These are phyloP conservation scores for Paulownia fortunei DNA, from an alignment of 257 asterid species.

Conservation along the genomic window DNA sequence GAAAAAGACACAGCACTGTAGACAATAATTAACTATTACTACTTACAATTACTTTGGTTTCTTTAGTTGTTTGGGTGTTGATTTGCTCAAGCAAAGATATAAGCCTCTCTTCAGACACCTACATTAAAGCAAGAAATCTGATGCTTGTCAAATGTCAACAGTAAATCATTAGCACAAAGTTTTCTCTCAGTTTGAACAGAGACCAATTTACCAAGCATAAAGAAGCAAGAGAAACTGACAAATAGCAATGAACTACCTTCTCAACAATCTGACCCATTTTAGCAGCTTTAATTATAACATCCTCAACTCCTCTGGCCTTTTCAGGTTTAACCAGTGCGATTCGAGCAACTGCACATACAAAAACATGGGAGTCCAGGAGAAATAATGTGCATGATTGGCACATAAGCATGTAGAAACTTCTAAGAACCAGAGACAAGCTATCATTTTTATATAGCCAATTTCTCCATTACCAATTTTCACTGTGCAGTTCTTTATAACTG, in stretches of 20 bases:
- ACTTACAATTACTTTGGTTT: slow-evolving; percentile 97
- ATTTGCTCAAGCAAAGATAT: slow-evolving; percentile 93
- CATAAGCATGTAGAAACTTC: neutral
- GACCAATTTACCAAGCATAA: neutral
- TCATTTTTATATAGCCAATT: neutral
- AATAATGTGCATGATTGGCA: neutral
- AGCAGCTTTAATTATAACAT: slow-evolving; percentile 86
- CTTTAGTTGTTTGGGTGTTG: slow-evolving; percentile 88
- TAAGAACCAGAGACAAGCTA: neutral
- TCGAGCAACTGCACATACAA: slow-evolving; percentile 75
- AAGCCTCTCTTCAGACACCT: slow-evolving; percentile 95
- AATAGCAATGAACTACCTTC: slow-evolving; percentile 55
- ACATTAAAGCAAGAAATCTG: slow-evolving; percentile 15
- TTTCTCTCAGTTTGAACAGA: neutral
- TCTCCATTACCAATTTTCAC: neutral
- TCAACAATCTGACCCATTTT: slow-evolving; percentile 85
- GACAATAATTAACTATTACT: neutral
- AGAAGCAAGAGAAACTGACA: neutral
- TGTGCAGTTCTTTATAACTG: neutral
- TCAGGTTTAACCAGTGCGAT: slow-evolving; percentile 97
- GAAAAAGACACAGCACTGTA: neutral
- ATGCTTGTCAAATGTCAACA: neutral
- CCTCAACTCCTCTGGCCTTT: slow-evolving; percentile 98
- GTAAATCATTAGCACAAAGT: neutral
- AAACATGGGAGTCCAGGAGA: neutral